These are phyloP conservation scores for Astraeus odoratus DNA, from an alignment of 768 basidiomycete genomes.

Conservation along the genomic window DNA sequence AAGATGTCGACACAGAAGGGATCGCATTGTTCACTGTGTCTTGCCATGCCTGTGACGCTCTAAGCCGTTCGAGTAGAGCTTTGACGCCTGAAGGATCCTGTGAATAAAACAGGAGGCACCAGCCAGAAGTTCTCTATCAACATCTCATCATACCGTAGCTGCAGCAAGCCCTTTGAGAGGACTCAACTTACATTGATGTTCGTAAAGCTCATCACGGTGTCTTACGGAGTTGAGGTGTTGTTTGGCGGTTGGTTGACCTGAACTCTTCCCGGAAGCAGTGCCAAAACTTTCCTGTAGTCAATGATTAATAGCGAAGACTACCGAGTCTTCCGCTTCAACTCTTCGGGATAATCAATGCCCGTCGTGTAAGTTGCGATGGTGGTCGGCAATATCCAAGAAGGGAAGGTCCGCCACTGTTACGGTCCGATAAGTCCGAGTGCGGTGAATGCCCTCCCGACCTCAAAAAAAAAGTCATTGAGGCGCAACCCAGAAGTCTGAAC, in stretches of 20 bases:
- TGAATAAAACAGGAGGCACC: background rate
- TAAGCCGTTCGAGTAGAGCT: slow-evolving; percentile 64
- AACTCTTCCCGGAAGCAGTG: too few relatives aligned
- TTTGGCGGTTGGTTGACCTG: background rate
- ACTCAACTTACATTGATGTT: slow-evolving; percentile 49
- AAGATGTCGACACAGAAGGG: slow-evolving; percentile 1
- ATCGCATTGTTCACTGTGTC: slow-evolving; percentile 28
- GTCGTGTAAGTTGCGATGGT: too few relatives aligned
- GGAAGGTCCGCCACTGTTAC: too few relatives aligned
- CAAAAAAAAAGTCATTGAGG: too few relatives aligned
- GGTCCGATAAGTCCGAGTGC: too few relatives aligned
- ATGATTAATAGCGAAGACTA: too few relatives aligned
- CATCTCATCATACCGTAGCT: background rate
- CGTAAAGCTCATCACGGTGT: slow-evolving; percentile 34
- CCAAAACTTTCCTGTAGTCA: too few relatives aligned
- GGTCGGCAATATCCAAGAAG: too few relatives aligned
- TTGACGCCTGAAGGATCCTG: slow-evolving; percentile 64
- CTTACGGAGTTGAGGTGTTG: background rate
- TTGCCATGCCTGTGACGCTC: slow-evolving; percentile 65
- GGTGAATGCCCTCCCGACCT: too few relatives aligned
- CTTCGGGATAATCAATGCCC: too few relatives aligned
- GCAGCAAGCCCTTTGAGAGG: background rate
- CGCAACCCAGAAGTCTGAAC: too few relatives aligned
- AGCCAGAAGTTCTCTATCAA: background rate
- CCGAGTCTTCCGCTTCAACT: too few relatives aligned